phyloP scores from a whole-genome alignment of 345 rosid species.

The Camelina laxa region DNA sequence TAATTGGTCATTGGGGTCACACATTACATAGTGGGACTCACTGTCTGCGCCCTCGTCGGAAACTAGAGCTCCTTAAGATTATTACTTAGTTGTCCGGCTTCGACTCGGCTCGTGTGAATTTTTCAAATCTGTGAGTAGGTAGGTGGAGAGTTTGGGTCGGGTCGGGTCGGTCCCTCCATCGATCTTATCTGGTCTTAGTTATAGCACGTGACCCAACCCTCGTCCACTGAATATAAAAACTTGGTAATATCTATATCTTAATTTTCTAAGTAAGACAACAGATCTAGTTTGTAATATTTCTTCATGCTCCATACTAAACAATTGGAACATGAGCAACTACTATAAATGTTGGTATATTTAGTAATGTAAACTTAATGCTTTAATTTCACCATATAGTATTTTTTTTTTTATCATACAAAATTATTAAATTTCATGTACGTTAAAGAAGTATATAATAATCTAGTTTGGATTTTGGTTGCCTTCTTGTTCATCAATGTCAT shows the following conservation, averaged over 20 bases:
- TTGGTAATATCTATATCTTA: neutral
- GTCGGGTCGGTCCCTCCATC: conserved; percentile 19
- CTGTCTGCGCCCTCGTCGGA: conserved; percentile 25
- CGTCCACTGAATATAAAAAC: conserved; percentile 23
- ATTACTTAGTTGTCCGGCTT: neutral
- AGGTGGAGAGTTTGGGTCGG: conserved; percentile 37
- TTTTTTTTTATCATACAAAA: neutral
- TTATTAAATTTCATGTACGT: neutral
- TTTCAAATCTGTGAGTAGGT: conserved; percentile 16
- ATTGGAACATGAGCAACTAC: neutral
- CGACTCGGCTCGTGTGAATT: neutral
- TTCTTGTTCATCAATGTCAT: neutral
- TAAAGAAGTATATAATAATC: neutral
- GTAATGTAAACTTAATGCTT: neutral
- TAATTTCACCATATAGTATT: neutral
- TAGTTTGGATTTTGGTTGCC: neutral
- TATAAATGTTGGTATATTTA: neutral
- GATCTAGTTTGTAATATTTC: neutral
- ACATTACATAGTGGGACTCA: conserved; percentile 25
- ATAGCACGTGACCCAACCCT: conserved; percentile 41
- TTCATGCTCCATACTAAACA: neutral
- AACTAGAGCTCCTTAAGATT: conserved; percentile 22
- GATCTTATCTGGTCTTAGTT: conserved; percentile 27
- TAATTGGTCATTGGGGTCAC: conserved; percentile 24
- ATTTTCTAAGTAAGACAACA: neutral